phyloP scores from a whole-genome alignment of 805 yeast species.

The Hanseniaspora thailandica region DNA sequence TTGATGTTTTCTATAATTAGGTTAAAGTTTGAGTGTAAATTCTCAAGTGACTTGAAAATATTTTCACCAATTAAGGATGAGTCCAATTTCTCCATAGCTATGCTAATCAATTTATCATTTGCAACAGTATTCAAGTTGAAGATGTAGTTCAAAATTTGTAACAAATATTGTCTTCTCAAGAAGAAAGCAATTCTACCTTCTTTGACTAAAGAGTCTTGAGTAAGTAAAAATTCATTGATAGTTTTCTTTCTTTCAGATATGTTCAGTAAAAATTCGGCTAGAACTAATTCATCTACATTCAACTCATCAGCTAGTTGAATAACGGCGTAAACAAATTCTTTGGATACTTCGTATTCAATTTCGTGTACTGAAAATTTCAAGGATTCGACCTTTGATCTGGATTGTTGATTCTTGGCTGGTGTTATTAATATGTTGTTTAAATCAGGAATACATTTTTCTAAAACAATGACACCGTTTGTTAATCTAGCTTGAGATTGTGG shows the following conservation, averaged over 20 bases:
- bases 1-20: slow-evolving; percentile 43
- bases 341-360: slow-evolving; percentile 51
- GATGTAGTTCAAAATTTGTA: slow-evolving; percentile 45
- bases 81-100: background rate
- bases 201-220: slow-evolving; percentile 34
- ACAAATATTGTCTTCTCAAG: slow-evolving; percentile 57
- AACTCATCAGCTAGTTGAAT: slow-evolving; percentile 51
- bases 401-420: slow-evolving; percentile 32
- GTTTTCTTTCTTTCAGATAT: slow-evolving; percentile 20
- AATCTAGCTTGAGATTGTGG: background rate
- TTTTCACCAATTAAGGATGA: slow-evolving; percentile 29
- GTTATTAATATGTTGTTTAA: slow-evolving; percentile 28
- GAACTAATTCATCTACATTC: slow-evolving; percentile 61
- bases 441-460: slow-evolving; percentile 35
- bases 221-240: slow-evolving; percentile 20
- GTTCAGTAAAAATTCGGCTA: slow-evolving; percentile 52
- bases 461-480: slow-evolving; percentile 19
- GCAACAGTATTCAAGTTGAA: slow-evolving; percentile 23
- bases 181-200: slow-evolving; percentile 59
- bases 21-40: slow-evolving; percentile 45
- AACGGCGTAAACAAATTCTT: slow-evolving; percentile 51
- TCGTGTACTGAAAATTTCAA: slow-evolving; percentile 40
- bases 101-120: slow-evolving; percentile 15
- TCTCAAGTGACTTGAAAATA: slow-evolving; percentile 44
- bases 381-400: slow-evolving; percentile 37